Base-by-base conservation (phyloP, 1,284 basidiomycete species). In the Gomphus sp. region DNA sequence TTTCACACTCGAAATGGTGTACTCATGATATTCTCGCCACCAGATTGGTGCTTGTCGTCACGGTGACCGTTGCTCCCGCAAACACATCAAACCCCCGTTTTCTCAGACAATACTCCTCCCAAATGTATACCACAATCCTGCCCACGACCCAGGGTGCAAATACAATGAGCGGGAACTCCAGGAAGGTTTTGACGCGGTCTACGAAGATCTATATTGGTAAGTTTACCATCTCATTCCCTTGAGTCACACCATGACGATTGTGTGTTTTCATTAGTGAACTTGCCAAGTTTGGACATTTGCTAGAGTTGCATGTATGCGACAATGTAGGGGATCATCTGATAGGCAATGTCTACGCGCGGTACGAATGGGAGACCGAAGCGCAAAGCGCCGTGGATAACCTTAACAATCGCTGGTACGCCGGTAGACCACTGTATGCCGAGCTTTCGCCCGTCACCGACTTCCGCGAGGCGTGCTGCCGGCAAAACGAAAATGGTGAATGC, bases 91-190 rank as follows among this genome's bases (percentile, higher is more conserved):
- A 67, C 97, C 97, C 1, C 89, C 93, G 2, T 98, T 96, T 74
- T 98, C 94, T 1, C 95, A 98, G 68, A 99, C 97, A 2, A 94
- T 99, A 47, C 80, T 99, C 25, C 81, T 99, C 18, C 93, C 94
- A n/a, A 99, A 99, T 69, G 94, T 99, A 54, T 99, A 98, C 73
- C 94, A 98, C 72, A 99, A 99, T 73, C 97, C 97, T 1, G 89
- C 90, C 1, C 91, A 96, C 66, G 89, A 93, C 68, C 91, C 93
- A 44, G 82, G 93, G 67, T 86, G 91, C 82, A 85, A 90, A 73
- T 76, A 97, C 67, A 82, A 84, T 18, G 84, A 89, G 67, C 82
- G 89, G 70, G 92, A 98, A 70, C 76, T 98, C 6, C 93, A 98
- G 74, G 87, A 91, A 64, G 91, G 95, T 51, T 99, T 99, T 71